Evolutionary conservation across 345 rosid genomes (phyloP).

Genomic region (Hypericum androsaemum): DNA sequence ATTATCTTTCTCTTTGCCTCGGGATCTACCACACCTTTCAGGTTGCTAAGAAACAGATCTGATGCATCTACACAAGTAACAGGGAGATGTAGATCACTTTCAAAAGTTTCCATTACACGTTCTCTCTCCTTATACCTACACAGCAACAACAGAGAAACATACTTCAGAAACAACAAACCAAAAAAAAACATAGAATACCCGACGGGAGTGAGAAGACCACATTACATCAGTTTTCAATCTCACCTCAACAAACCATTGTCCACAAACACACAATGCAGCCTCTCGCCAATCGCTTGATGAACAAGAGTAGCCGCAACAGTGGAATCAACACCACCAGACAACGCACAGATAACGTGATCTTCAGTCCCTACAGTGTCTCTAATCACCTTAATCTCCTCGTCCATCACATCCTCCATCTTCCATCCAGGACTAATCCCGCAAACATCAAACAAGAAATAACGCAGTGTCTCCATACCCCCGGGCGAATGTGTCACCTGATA

Average conservation of each 20-base stretch:
- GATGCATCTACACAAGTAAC: constrained; percentile 84
- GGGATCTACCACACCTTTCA: constrained; percentile 86
- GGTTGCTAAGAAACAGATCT: constrained; percentile 61
- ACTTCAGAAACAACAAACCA: constrained; percentile 3
- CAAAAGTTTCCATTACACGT: constrained; percentile 86
- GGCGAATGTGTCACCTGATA: constrained; percentile 88
- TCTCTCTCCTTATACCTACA: constrained; percentile 82
- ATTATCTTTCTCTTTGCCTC: constrained; percentile 88
- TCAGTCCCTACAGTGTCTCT: constrained; percentile 53
- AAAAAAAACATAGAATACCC: background rate
- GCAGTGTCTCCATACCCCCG: constrained; percentile 80
- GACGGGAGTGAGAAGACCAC: background rate
- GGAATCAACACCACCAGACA: constrained; percentile 97
- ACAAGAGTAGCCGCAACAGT: constrained; percentile 97
- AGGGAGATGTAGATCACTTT: constrained; percentile 77
- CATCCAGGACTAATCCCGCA: constrained; percentile 71
- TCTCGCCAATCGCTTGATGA: constrained; percentile 84
- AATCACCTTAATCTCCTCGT: constrained; percentile 76
- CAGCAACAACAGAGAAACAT: background rate
- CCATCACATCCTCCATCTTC: constrained; percentile 88
- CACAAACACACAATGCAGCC: constrained; percentile 95
- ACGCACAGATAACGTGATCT: constrained; percentile 88
- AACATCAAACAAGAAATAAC: constrained; percentile 60
- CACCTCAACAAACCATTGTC: constrained; percentile 90
- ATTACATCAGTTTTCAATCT: constrained; percentile 7